Evolutionary conservation across 768 basidiomycete species (phyloP), one percentile per base, ranked within the genome.

Genomic region (Suillus subaureus): DNA sequence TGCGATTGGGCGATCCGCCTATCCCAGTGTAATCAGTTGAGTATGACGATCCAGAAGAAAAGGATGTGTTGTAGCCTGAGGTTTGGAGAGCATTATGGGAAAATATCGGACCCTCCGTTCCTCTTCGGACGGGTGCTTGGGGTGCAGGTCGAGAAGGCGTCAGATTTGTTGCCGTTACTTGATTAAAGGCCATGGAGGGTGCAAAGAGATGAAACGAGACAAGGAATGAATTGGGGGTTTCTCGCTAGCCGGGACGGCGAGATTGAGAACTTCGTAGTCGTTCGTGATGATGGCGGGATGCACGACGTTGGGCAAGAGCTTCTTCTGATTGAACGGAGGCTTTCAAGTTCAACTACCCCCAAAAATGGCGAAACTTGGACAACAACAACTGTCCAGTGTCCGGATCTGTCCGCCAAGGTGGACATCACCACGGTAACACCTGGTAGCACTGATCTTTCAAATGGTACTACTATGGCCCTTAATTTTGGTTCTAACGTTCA

Each of bases 141-240:
- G 92, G 92, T 6, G 92, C 91, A 62, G 93, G 91, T 47, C 92
- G 84, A 43, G 89, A 87, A 62, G 92, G 92, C 0, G 89, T 92
- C 66, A 93, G 79, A 61, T 89, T 90, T 49, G 85, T 77, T 26
- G 87, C 73, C 51, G 84, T 75, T 65, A 84, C 79, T 58, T 82
- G 81, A 68, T 82, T 81, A 74, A 79, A 85, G 58, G 84, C 79
- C 84, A 85, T 85, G 31, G 70, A 68, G 67, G 66, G 66, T 70
- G 66, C 47, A 56, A 71, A 67, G 26, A 66, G 64, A 67, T 61
- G 68, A 64, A 51, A n/a, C 68, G 69, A 68, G 16, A 28, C 18
- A 39, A 35, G 47, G 35, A 61, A 40, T 18, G 6, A 16, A 18
- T 12, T 63, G 12, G 16, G 42, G 8, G 21, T 18, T 45, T 13